Evolutionary conservation across 805 yeast genomes (phyloP), one percentile per base, ranked within the genome.

Genomic region (Kazachstania kunashirensis): DNA sequence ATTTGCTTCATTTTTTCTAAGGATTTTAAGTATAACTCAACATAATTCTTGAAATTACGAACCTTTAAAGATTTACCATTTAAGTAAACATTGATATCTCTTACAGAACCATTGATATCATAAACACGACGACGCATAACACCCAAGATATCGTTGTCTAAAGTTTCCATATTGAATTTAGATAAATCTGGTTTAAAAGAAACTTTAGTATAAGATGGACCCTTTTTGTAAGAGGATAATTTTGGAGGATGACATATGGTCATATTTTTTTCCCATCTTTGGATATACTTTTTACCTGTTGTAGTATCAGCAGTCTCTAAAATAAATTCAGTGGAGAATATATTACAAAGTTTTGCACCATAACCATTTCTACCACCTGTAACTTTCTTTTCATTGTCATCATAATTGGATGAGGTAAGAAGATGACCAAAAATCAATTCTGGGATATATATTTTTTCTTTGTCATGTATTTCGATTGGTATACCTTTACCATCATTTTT

Each of bases 311-410:
- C 89, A 6, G 98, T 92, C 57, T 86, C 96, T 20, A 92, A 71
- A 11, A 68, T 71, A 55, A 92, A 92, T 51, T 81, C 79, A 4
- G 86, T 82, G 18, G 96, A 85, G 59, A 89, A 92, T 44, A 92
- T 92, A 59, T 92, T 92, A 74, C 98, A 92, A 38, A 92, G 66
- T 57, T 92, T 92, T 33, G 98, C 98, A 62, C 98, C 98, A 56
- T 78, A 92, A 45, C 98, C 98, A 57, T 92, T 92, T 67, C 98
- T 77, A 61, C 98, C 98, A 66, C 98, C 98, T 2, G 95, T 84
- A 24, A 92, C 96, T 60, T 92, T 92, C 62, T 84, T 84, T 53
- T 92, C 84, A 45, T 89, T 75, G 58, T 92, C 98, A 58, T 92
- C 95, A 59, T 92, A 92, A 62, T 92, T 92, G 19, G 95, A 84